Percentiles rank a stretch among this genome's conserved stretches.
Evolutionary conservation across 148 eudicot species (phyloP).

Genomic region (Diospyros kaki): DNA sequence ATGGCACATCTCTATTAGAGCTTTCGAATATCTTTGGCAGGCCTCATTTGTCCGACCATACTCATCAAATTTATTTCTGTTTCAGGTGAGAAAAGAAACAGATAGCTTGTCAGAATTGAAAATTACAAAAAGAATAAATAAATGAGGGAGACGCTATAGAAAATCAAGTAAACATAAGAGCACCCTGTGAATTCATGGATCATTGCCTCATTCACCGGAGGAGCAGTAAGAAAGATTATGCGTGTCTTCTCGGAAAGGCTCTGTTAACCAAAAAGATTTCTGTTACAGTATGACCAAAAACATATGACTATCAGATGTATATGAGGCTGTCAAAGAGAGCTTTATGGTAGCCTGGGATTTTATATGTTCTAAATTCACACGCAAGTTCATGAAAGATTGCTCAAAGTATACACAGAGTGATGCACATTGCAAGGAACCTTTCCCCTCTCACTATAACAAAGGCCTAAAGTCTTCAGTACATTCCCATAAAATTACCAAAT

Average conservation of each 20-base stretch:
- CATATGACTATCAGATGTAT: not conserved
- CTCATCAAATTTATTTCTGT: slow-evolving; percentile 23
- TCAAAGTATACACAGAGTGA: not conserved
- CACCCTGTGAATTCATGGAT: slow-evolving; percentile 34
- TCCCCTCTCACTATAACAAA: not conserved
- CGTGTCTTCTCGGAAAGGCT: slow-evolving; percentile 49
- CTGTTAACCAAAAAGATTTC: slow-evolving; percentile 22
- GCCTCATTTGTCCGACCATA: slow-evolving; percentile 35
- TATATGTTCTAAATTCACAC: not conserved
- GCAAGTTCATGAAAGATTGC: not conserved
- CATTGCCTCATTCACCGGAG: slow-evolving; percentile 50
- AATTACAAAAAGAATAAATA: not conserved
- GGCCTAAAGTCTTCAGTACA: not conserved
- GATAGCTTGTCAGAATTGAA: not conserved
- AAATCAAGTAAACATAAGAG: not conserved
- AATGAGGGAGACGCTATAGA: not conserved
- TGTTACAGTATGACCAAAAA: slow-evolving; percentile 10
- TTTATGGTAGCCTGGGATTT: not conserved
- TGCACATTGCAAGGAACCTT: too few species aligned
- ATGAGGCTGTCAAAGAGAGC: not conserved
- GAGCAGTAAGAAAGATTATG: slow-evolving; percentile 50
- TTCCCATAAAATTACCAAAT: too few species aligned
- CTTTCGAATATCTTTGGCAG: slow-evolving; percentile 39
- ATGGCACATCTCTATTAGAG: slow-evolving; percentile 34
- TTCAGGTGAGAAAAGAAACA: not conserved